Conservation (phyloP, 306 rosid species). For the Canavalia gladiata region DNA sequence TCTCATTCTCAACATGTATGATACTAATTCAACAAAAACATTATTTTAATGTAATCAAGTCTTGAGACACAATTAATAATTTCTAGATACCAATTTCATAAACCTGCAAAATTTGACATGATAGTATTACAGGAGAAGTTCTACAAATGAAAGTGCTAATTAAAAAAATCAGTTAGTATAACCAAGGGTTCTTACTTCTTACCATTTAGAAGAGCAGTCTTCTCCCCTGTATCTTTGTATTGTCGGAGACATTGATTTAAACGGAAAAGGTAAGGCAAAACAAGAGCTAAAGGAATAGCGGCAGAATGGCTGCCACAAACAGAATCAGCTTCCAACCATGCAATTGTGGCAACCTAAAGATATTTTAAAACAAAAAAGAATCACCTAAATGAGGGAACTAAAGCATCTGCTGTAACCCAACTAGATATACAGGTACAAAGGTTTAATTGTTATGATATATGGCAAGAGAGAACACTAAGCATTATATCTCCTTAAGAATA, state of each 20-base stretch:
- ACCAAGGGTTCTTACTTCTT: constrained; percentile 62
- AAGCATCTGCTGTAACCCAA: constrained; percentile 39
- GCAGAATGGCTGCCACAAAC: constrained; percentile 74
- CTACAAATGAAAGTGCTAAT: background rate
- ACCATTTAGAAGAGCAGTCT: constrained; percentile 88
- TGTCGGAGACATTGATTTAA: constrained; percentile 95
- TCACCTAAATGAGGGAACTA: constrained; percentile 41
- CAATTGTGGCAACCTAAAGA: constrained; percentile 97
- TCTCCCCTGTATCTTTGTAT: constrained; percentile 93
- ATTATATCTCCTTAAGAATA: background rate
- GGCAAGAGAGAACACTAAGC: constrained; percentile 1
- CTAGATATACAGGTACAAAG: constrained; percentile 20
- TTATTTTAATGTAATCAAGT: background rate
- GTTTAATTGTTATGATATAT: background rate
- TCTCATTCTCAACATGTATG: too few species aligned
- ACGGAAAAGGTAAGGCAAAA: constrained; percentile 96
- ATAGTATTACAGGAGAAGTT: constrained; percentile 10
- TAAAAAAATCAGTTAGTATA: background rate
- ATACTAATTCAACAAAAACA: background rate
- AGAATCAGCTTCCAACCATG: constrained; percentile 99
- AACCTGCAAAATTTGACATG: constrained; percentile 18
- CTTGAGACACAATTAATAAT: background rate
- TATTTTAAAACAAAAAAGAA: constrained; percentile 21
- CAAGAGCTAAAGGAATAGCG: constrained; percentile 91
- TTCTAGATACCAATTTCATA: constrained; percentile 3